Conservation (phyloP, 345 rosid species). For the Cardamine occulta region DNA sequence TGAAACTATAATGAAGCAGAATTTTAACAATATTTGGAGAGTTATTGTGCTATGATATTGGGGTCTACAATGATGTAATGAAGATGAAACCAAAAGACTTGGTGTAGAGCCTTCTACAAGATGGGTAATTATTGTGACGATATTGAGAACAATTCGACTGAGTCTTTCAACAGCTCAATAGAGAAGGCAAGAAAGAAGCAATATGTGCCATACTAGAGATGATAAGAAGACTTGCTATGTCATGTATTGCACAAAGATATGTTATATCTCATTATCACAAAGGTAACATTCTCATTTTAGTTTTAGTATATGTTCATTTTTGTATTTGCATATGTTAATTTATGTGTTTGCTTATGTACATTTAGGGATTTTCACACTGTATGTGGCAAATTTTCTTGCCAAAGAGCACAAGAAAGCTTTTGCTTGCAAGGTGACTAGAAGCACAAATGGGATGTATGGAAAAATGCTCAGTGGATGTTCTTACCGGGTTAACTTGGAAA, state of each 20-base stretch:
- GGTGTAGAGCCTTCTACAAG: background rate
- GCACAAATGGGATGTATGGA: background rate
- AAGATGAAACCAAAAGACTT: background rate
- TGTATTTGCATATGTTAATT: background rate
- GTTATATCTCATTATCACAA: background rate
- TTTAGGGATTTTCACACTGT: background rate
- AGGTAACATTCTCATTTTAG: background rate
- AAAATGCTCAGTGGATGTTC: rapidly evolving
- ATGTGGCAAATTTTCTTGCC: background rate
- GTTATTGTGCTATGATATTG: background rate
- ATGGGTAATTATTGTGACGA: background rate
- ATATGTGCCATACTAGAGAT: background rate
- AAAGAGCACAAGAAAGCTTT: background rate
- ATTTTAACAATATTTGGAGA: background rate
- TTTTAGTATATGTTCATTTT: background rate
- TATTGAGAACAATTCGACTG: background rate
- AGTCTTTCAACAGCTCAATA: background rate
- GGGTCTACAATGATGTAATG: background rate
- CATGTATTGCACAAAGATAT: background rate
- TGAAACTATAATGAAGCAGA: background rate
- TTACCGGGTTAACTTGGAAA: background rate
- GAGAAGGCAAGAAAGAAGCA: background rate
- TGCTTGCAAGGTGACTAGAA: background rate
- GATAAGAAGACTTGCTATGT: background rate
- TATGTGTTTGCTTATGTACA: background rate